These are phyloP conservation scores for Alternaria rosae DNA, from an alignment of 2,329 filamentous ascomycete species.

Conservation along the genomic window DNA sequence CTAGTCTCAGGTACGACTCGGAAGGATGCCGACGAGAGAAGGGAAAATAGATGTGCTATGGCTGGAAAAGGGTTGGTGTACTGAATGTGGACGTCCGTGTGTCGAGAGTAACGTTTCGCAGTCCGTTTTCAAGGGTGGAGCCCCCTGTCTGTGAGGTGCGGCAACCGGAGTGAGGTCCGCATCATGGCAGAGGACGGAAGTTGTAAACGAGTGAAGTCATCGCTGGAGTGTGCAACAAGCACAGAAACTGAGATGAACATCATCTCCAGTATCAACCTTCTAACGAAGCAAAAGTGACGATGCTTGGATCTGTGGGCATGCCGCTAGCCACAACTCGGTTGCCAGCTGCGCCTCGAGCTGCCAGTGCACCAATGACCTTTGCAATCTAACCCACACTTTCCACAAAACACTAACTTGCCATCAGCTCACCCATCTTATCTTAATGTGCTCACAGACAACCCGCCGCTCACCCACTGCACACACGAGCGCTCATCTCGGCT, in stretches of 20 bases:
- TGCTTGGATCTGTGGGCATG: background rate
- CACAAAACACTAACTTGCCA: background rate
- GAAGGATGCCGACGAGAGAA: background rate
- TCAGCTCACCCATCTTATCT: background rate
- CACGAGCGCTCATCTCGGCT: background rate
- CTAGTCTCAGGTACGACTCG: slow-evolving; percentile 3
- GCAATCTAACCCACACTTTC: background rate
- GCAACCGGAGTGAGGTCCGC: background rate
- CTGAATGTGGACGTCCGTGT: slow-evolving; percentile 7
- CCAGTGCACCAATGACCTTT: background rate
- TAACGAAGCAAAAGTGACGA: background rate
- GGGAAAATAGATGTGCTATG: slow-evolving; percentile 3
- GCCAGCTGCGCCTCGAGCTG: background rate
- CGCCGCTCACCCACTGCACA: background rate
- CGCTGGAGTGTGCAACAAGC: background rate
- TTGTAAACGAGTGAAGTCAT: background rate
- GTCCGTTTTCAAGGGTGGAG: slow-evolving; percentile 5
- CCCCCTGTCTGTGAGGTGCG: slow-evolving; percentile 4
- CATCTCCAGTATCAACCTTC: background rate
- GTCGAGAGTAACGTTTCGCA: slow-evolving; percentile 16
- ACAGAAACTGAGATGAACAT: background rate
- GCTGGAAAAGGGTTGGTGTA: slow-evolving; percentile 6
- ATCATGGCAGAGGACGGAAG: background rate
- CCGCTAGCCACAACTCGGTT: background rate
- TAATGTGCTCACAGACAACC: background rate